Conservation (phyloP, 2,329 filamentous ascomycete species). For the Talaromyces piceae region DNA sequence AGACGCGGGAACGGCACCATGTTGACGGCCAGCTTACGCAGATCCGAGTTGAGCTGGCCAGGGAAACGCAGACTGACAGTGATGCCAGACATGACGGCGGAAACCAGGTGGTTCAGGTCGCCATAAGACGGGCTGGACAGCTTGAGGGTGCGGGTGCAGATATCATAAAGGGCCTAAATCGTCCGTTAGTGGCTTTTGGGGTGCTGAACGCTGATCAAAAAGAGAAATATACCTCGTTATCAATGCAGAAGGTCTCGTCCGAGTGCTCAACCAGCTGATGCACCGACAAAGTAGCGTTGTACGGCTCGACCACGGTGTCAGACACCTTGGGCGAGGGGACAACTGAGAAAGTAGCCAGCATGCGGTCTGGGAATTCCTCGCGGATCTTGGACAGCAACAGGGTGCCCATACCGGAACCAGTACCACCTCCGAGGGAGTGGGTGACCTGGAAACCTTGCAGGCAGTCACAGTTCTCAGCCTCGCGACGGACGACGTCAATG, state of each 20-base stretch:
- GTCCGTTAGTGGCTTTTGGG: not conserved
- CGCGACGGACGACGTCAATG: conserved; percentile 94
- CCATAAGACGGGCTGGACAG: conserved; percentile 97
- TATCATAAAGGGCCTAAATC: conserved; percentile 82
- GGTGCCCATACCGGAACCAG: conserved; percentile 99
- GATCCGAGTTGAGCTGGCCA: conserved; percentile 98
- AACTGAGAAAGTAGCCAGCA: conserved; percentile 99
- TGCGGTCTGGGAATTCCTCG: conserved; percentile 99
- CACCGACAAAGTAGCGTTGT: conserved; percentile 98
- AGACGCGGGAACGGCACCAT: conserved; percentile 99
- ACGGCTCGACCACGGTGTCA: conserved; percentile 98
- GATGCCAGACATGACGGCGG: conserved; percentile 98
- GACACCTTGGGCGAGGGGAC: conserved; percentile 99
- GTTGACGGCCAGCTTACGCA: conserved; percentile 99
- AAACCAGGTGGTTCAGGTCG: conserved; percentile 98
- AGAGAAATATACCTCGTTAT: conserved; percentile 68
- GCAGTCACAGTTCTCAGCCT: conserved; percentile 98
- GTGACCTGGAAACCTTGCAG: conserved; percentile 99
- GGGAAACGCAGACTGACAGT: conserved; percentile 99
- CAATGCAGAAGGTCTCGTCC: conserved; percentile 99
- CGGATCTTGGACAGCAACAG: conserved; percentile 99
- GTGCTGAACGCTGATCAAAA: not conserved
- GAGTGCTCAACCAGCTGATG: conserved; percentile 99
- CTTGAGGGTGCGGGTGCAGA: conserved; percentile 99
- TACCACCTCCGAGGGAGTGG: conserved; percentile 99